Evolutionary conservation across 768 basidiomycete species (phyloP).

Genomic region (Russula ochroleuca): DNA sequence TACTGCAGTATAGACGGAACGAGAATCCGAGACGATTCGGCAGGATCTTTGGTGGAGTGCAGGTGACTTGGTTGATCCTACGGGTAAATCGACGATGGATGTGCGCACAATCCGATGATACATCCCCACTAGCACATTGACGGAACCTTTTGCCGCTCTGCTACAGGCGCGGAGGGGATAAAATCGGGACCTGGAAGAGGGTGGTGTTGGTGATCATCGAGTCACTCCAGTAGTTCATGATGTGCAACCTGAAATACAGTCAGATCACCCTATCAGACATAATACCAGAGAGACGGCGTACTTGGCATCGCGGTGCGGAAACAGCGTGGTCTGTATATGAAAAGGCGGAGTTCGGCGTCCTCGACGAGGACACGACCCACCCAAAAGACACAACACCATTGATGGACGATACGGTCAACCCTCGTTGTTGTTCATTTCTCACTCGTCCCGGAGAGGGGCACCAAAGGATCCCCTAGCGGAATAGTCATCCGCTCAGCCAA

Average conservation of each 20-base stretch:
- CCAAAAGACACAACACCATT: slow-evolving; percentile 45
- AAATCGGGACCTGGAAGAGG: slow-evolving; percentile 3
- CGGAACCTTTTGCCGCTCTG: background rate
- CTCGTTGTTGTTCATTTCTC: slow-evolving; percentile 46
- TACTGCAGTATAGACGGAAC: slow-evolving; percentile 1
- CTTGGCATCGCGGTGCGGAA: slow-evolving; percentile 42
- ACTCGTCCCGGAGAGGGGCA: slow-evolving; percentile 29
- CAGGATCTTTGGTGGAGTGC: background rate
- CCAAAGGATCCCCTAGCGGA: background rate
- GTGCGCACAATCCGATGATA: background rate
- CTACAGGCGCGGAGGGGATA: background rate
- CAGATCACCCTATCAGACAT: slow-evolving; percentile 9
- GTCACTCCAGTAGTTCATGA: slow-evolving; percentile 3
- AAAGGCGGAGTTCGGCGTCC: slow-evolving; percentile 42
- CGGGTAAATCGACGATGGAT: slow-evolving; percentile 7
- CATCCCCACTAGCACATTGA: slow-evolving; percentile 4
- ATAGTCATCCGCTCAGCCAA: slow-evolving; percentile 4
- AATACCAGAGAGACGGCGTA: slow-evolving; percentile 26
- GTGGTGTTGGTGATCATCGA: slow-evolving; percentile 3
- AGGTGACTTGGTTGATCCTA: background rate
- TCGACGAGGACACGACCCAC: slow-evolving; percentile 39
- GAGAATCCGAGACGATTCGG: slow-evolving; percentile 13
- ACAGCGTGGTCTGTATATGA: slow-evolving; percentile 40
- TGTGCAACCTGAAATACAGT: slow-evolving; percentile 12
- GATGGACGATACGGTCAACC: slow-evolving; percentile 44